These are phyloP conservation scores for Tricladium varicosporioides DNA, from an alignment of 2,329 filamentous ascomycete species.

Conservation along the genomic window DNA sequence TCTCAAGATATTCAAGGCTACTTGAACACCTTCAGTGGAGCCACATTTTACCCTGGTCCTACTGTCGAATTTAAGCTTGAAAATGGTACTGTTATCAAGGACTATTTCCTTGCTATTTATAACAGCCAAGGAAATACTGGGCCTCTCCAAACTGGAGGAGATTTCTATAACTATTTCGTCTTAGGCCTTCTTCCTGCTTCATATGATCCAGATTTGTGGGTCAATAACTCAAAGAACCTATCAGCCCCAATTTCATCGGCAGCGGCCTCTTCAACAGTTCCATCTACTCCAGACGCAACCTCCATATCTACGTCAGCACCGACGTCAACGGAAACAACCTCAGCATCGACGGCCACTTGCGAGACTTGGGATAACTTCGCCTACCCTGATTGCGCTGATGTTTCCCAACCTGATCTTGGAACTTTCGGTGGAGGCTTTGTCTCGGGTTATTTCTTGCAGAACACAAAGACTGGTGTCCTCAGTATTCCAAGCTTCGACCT, in stretches of 20 bases:
- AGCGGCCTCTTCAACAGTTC: background rate
- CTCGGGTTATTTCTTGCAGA: slow-evolving; percentile 5
- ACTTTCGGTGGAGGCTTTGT: slow-evolving; percentile 2
- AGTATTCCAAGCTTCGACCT: slow-evolving; percentile 37
- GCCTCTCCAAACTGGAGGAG: slow-evolving; percentile 9
- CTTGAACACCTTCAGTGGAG: slow-evolving; percentile 32
- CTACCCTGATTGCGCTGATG: slow-evolving; percentile 2
- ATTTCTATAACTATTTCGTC: slow-evolving; percentile 13
- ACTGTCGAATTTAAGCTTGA: slow-evolving; percentile 34
- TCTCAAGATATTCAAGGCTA: slow-evolving; percentile 28
- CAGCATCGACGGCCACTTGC: background rate
- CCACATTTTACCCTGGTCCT: slow-evolving; percentile 36
- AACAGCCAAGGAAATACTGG: slow-evolving; percentile 26
- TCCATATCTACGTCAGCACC: background rate
- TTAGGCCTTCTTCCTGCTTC: slow-evolving; percentile 2
- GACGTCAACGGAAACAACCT: background rate
- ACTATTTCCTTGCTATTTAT: slow-evolving; percentile 30
- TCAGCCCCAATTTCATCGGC: background rate
- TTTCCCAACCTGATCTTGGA: slow-evolving; percentile 6
- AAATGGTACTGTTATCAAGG: slow-evolving; percentile 34
- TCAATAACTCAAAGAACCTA: slow-evolving; percentile 1
- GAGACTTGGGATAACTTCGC: background rate
- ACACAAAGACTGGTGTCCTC: slow-evolving; percentile 30
- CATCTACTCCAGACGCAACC: background rate
- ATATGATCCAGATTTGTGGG: background rate